Percentiles rank a stretch among this genome's conserved stretches.
Conservation (phyloP, 805 yeast genomes). For the Kodamaea laetipori region DNA sequence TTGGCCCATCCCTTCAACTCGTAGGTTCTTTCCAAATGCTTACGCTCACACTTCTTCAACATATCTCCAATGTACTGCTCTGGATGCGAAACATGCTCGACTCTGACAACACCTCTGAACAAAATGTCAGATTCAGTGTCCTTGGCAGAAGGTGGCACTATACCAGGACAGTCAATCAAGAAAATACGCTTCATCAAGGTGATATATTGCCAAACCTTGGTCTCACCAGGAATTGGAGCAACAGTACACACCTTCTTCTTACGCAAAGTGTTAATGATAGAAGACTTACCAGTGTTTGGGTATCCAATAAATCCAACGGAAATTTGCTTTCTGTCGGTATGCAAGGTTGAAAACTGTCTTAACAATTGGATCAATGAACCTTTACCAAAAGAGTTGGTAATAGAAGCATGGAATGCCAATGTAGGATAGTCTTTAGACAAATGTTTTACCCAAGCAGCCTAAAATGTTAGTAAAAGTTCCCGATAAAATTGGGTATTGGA, state of each 20-base stretch:
- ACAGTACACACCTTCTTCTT: conserved; percentile 95
- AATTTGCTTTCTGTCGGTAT: conserved; percentile 90
- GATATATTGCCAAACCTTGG: conserved; percentile 98
- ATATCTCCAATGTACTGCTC: conserved; percentile 93
- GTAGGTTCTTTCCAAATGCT: conserved; percentile 93
- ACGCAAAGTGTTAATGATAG: conserved; percentile 90
- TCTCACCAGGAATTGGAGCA: conserved; percentile 99
- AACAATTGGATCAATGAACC: conserved; percentile 92
- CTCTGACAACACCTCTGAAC: conserved; percentile 96
- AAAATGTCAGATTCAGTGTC: conserved; percentile 90
- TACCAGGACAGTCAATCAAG: conserved; percentile 97
- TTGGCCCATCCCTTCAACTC: conserved; percentile 86
- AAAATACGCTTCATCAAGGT: conserved; percentile 95
- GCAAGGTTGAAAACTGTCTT: conserved; percentile 89
- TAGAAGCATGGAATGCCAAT: conserved; percentile 96
- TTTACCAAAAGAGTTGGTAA: conserved; percentile 95
- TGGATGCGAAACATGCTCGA: conserved; percentile 94
- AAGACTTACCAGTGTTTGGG: conserved; percentile 97
- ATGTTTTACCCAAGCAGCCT: conserved; percentile 99
- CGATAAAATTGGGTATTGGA: no score
- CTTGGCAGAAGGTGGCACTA: conserved; percentile 91
- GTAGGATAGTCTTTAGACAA: conserved; percentile 91
- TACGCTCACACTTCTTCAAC: conserved; percentile 78
- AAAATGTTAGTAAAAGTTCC: conserved; percentile 36
- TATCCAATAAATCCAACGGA: conserved; percentile 97